Conservation (phyloP, 306 rosid species). For the Begonia loranthoides region DNA sequence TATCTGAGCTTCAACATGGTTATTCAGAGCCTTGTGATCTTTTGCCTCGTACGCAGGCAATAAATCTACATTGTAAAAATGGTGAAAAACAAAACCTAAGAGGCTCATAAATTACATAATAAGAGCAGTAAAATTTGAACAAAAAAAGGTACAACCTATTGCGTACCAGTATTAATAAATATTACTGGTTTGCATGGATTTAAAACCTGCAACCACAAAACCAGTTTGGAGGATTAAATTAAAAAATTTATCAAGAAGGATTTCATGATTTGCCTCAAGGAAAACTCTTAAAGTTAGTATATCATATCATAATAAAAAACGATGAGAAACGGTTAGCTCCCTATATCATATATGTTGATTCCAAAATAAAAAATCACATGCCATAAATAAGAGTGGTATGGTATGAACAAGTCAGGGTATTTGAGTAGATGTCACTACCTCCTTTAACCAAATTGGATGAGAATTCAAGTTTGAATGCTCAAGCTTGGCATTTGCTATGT, state of each 20-base stretch:
- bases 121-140: too few relatives aligned
- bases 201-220: slow-evolving; percentile 44
- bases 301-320: too few relatives aligned
- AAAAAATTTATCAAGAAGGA: neutral
- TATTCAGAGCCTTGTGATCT: slow-evolving; percentile 54
- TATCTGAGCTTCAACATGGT: slow-evolving; percentile 77
- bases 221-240: neutral
- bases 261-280: too few relatives aligned
- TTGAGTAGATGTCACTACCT: slow-evolving; percentile 22
- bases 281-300: too few relatives aligned
- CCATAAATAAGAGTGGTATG: too few relatives aligned
- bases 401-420: too few relatives aligned
- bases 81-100: neutral
- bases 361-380: too few relatives aligned
- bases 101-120: too few relatives aligned
- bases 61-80: slow-evolving; percentile 28
- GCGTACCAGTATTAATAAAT: slow-evolving; percentile 74
- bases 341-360: too few relatives aligned
- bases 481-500: slow-evolving; percentile 63
- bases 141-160: too few relatives aligned
- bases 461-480: slow-evolving; percentile 28
- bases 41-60: slow-evolving; percentile 75
- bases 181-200: slow-evolving; percentile 67
- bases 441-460: slow-evolving; percentile 53
- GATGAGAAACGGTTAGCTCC: too few relatives aligned